Conservation (phyloP, 2,329 filamentous ascomycete genomes). For the Exophiala lecanii-corni region DNA sequence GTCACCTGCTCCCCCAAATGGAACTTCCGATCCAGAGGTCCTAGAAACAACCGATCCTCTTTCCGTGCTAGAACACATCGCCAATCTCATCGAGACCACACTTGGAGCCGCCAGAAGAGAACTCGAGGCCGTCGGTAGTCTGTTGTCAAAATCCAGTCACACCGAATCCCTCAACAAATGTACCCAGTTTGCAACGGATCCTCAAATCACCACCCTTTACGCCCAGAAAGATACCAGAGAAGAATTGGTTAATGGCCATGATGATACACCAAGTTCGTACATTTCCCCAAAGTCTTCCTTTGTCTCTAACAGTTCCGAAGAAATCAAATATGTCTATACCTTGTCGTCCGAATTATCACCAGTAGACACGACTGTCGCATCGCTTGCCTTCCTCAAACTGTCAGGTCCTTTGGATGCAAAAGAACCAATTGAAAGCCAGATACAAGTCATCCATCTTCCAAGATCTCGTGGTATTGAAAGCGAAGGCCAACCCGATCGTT, state of each 20-base stretch:
- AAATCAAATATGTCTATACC: conserved; percentile 63
- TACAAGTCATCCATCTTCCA: conserved; percentile 89
- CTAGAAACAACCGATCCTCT: conserved; percentile 55
- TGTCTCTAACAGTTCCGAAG: conserved; percentile 11
- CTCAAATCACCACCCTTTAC: conserved; percentile 75
- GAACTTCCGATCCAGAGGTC: conserved; percentile 11
- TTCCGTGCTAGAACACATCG: conserved; percentile 67
- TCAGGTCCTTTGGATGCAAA: conserved; percentile 80
- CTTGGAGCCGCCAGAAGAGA: conserved; percentile 72
- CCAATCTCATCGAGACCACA: conserved; percentile 65
- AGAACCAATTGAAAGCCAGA: conserved; percentile 77
- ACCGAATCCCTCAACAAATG: conserved; percentile 82
- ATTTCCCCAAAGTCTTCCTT: conserved; percentile 25
- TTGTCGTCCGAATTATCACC: conserved; percentile 78
- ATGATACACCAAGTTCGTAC: conserved; percentile 30
- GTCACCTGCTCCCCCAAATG: conserved; percentile 22
- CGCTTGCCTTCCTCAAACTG: conserved; percentile 84
- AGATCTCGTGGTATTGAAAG: conserved; percentile 52
- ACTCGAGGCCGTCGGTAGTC: conserved; percentile 72
- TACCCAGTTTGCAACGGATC: conserved; percentile 81
- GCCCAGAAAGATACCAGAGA: conserved; percentile 68
- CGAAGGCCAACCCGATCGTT: conserved; percentile 55
- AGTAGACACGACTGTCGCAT: conserved; percentile 73
- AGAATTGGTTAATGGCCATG: conserved; percentile 25
- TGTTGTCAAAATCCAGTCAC: conserved; percentile 69